Evolutionary conservation across 768 basidiomycete genomes (phyloP).

Genomic region (Amanita pseudoporphyria): DNA sequence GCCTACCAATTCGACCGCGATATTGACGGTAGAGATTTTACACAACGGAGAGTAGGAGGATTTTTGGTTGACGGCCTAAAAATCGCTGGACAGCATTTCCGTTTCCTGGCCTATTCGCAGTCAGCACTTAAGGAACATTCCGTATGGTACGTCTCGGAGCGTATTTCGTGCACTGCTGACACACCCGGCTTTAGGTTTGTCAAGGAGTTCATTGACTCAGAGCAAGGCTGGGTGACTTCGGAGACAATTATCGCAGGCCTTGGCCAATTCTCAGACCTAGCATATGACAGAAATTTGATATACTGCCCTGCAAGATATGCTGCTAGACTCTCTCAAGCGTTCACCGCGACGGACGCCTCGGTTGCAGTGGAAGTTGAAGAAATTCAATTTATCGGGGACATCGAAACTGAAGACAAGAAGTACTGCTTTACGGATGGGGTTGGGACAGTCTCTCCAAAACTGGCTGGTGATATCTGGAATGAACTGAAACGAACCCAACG

Average conservation of each 20-base stretch:
- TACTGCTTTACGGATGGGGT: constrained; percentile 65
- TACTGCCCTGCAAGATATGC: constrained; percentile 61
- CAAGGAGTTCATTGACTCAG: constrained; percentile 35
- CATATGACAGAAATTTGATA: constrained; percentile 37
- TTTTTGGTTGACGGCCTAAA: constrained; percentile 36
- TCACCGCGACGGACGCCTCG: constrained; percentile 60
- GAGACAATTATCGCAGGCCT: constrained; percentile 41
- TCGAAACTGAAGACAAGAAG: constrained; percentile 19
- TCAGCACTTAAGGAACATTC: constrained; percentile 64
- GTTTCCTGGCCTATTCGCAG: constrained; percentile 65
- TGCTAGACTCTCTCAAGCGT: constrained; percentile 64
- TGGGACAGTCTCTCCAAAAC: constrained; percentile 47
- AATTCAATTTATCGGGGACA: constrained; percentile 31
- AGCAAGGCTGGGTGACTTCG: constrained; percentile 26
- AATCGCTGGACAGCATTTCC: constrained; percentile 45
- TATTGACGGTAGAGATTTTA: constrained; percentile 40
- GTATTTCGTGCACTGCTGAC: background rate
- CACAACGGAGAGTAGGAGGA: constrained; percentile 36
- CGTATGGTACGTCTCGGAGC: constrained; percentile 32
- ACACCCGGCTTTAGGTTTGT: constrained; percentile 43
- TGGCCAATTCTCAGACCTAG: constrained; percentile 41
- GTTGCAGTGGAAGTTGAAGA: constrained; percentile 40
- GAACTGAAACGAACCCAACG: constrained; percentile 28
- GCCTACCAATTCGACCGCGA: constrained; percentile 49
- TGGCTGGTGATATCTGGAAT: constrained; percentile 42